These are phyloP conservation scores for Gliomastix tumulicola DNA, from an alignment of 2,329 filamentous ascomycete species.

Conservation along the genomic window DNA sequence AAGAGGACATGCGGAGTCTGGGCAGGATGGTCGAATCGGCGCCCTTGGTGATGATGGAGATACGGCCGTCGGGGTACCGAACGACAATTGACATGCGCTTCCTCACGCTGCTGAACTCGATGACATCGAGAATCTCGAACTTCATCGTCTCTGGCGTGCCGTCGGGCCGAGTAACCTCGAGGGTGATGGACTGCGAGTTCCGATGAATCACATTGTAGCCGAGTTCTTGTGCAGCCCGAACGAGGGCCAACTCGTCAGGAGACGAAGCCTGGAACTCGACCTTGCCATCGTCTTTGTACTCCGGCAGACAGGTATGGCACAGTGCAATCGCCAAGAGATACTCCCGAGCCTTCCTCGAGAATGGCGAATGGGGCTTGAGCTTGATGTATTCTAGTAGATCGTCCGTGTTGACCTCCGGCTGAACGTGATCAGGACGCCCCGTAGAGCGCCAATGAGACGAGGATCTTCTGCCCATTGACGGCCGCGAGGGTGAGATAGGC, in stretches of 20 bases:
- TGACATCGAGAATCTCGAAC: constrained; percentile 78
- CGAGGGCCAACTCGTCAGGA: constrained; percentile 82
- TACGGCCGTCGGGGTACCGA: constrained; percentile 74
- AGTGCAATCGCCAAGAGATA: constrained; percentile 80
- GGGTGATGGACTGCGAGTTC: constrained; percentile 60
- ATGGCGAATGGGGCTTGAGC: constrained; percentile 65
- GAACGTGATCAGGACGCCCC: constrained; percentile 37
- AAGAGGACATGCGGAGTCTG: constrained; percentile 61
- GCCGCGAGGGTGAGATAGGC: constrained; percentile 19
- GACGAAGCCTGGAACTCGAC: constrained; percentile 84
- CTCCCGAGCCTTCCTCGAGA: constrained; percentile 72
- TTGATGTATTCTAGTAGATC: constrained; percentile 76
- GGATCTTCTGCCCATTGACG: constrained; percentile 29
- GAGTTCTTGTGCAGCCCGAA: constrained; percentile 77
- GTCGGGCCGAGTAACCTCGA: constrained; percentile 31
- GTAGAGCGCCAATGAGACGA: constrained; percentile 44
- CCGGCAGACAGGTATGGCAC: constrained; percentile 86
- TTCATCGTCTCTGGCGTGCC: constrained; percentile 43
- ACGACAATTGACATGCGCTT: constrained; percentile 90
- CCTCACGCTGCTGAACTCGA: constrained; percentile 83
- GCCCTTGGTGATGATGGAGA: constrained; percentile 84
- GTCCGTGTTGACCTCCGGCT: constrained; percentile 56
- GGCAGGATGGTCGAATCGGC: constrained; percentile 80
- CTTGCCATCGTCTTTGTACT: constrained; percentile 58
- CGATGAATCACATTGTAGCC: constrained; percentile 73